Percentiles rank a stretch among this genome's conserved stretches.
These are phyloP conservation scores for Hemileccinum impolitum DNA, from an alignment of 768 basidiomycete genomes.

Conservation along the genomic window DNA sequence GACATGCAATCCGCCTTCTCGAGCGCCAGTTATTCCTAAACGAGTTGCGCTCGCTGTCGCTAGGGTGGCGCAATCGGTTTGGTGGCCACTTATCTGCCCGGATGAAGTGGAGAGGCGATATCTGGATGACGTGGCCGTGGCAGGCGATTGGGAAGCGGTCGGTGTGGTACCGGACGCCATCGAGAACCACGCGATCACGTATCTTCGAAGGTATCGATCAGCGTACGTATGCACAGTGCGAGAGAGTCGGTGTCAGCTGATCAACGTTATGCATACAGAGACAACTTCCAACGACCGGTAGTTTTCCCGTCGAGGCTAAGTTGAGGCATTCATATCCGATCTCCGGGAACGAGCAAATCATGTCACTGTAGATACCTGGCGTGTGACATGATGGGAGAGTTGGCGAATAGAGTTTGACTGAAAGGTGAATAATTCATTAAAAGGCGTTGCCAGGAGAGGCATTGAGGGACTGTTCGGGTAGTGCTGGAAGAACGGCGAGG, in stretches of 20 bases:
- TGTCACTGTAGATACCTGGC: slow-evolving; percentile 11
- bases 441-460: slow-evolving; percentile 29
- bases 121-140: slow-evolving; percentile 72
- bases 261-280: slow-evolving; percentile 34
- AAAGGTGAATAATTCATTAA: slow-evolving; percentile 18
- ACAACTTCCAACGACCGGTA: slow-evolving; percentile 66
- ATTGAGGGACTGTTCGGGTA: slow-evolving; percentile 19
- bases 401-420: slow-evolving; percentile 24
- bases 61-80: slow-evolving; percentile 57
- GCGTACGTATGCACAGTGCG: slow-evolving; percentile 57
- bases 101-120: slow-evolving; percentile 90
- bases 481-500: slow-evolving; percentile 8
- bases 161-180: slow-evolving; percentile 81
- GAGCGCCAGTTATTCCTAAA: slow-evolving; percentile 76
- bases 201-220: slow-evolving; percentile 84
- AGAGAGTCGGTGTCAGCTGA: slow-evolving; percentile 13
- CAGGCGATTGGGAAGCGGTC: slow-evolving; percentile 80
- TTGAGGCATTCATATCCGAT: slow-evolving; percentile 31
- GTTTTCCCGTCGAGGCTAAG: slow-evolving; percentile 55
- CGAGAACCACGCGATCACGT: slow-evolving; percentile 85
- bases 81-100: slow-evolving; percentile 91
- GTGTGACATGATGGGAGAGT: slow-evolving; percentile 14
- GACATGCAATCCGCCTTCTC: slow-evolving; percentile 71
- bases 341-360: slow-evolving; percentile 26
- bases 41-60: slow-evolving; percentile 61